phyloP scores from a whole-genome alignment of 306 rosid species.

The Lithocarpus polystachyus region DNA sequence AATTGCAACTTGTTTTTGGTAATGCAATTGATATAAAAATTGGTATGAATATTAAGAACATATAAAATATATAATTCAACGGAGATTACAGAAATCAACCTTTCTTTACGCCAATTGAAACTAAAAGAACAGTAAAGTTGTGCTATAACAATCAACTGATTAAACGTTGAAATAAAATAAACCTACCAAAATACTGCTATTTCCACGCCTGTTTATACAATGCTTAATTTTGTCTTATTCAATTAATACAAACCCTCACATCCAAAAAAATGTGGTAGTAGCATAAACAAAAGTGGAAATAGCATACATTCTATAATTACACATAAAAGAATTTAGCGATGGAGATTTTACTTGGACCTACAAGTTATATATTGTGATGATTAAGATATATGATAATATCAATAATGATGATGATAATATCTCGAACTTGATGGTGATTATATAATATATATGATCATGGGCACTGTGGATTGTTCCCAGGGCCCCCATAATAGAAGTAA shows the following conservation, averaged over 20 bases:
- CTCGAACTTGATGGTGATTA: neutral
- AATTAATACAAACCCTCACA: neutral
- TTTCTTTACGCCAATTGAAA: too few relatives aligned
- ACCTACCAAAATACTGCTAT: neutral
- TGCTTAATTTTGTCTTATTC: neutral
- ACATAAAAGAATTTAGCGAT: neutral
- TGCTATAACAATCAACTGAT: neutral
- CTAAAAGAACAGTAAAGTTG: neutral
- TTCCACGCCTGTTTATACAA: neutral
- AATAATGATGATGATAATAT: too few relatives aligned
- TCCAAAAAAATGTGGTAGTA: neutral
- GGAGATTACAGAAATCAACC: too few relatives aligned
- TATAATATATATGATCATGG: slow-evolving; percentile 19
- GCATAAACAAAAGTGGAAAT: neutral
- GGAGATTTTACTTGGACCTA: neutral
- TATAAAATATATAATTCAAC: too few relatives aligned
- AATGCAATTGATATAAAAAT: too few relatives aligned
- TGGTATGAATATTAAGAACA: too few relatives aligned
- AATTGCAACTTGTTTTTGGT: too few relatives aligned
- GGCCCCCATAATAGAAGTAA: slow-evolving; percentile 89
- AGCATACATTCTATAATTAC: neutral
- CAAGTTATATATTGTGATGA: neutral
- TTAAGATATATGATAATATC: slow-evolving; percentile 14
- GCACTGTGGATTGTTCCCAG: slow-evolving; percentile 69
- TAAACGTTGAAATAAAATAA: too few relatives aligned